phyloP scores from a whole-genome alignment of 2,329 filamentous ascomycete species.

The Stagonosporopsis rhizophila region DNA sequence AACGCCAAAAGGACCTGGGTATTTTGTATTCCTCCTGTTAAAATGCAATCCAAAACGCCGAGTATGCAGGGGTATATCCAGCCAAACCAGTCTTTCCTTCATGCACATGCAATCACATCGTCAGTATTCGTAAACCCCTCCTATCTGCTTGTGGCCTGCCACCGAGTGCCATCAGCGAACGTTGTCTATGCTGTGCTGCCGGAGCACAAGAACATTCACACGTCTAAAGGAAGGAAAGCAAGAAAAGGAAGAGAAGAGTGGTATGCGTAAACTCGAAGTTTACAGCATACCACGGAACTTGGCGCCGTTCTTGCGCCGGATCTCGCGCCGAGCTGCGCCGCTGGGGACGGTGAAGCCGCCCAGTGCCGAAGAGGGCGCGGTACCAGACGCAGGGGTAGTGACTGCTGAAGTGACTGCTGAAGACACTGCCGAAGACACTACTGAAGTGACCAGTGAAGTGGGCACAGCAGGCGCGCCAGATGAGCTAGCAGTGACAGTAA shows the following conservation, averaged over 20 bases:
- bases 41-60: neutral
- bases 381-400: neutral
- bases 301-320: conserved; percentile 27
- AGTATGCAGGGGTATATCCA: conserved; percentile 14
- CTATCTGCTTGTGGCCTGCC: conserved; percentile 8
- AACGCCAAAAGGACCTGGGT: conserved; percentile 1
- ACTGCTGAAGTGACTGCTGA: neutral
- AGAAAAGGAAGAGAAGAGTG: neutral
- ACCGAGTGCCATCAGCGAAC: neutral
- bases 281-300: conserved; percentile 34
- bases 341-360: conserved; percentile 13
- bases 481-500: conserved; percentile 34
- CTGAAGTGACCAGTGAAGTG: neutral
- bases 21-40: neutral
- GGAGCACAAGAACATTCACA: neutral
- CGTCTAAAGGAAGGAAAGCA: neutral
- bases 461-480: neutral
- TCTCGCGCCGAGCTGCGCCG: conserved; percentile 5
- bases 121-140: neutral
- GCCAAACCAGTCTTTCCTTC: neutral
- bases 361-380: neutral
- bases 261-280: neutral
- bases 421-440: neutral
- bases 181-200: neutral
- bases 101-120: neutral